A percentile compares a stretch with the other conserved stretches of the same genome.
Evolutionary conservation across 176 grass and related monocot species (phyloP).

Genomic region (Bolboschoenus planiculmis): DNA sequence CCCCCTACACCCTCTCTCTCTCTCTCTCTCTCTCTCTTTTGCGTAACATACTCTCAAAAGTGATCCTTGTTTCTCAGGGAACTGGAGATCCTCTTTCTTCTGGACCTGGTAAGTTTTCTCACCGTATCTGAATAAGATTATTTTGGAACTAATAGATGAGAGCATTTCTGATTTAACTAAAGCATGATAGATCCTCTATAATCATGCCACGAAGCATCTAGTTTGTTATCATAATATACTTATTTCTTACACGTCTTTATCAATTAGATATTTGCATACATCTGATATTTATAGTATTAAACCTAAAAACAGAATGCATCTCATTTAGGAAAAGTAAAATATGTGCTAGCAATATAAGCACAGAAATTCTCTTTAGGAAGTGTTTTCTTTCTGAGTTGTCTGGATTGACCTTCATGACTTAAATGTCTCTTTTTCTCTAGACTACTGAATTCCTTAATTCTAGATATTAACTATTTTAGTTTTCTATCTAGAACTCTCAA

Average conservation of each 20-base stretch:
- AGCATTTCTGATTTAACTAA: neutral
- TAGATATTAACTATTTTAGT: neutral
- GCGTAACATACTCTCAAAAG: neutral
- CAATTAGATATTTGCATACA: neutral
- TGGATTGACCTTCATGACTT: neutral
- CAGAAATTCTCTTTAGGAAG: neutral
- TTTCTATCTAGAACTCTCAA: neutral
- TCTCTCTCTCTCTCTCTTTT: neutral
- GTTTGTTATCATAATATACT: neutral
- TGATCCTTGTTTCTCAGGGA: conserved; percentile 37
- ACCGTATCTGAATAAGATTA: conserved; percentile 3
- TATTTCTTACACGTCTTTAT: neutral
- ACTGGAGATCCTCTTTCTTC: conserved; percentile 41
- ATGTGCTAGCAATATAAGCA: neutral
- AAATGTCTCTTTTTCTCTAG: neutral
- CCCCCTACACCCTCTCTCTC: neutral
- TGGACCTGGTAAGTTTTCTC: conserved; percentile 48
- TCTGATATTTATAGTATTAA: neutral
- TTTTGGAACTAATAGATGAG: neutral
- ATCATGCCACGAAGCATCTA: neutral
- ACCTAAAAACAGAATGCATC: neutral
- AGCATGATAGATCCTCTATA: neutral
- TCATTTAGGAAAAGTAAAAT: neutral
- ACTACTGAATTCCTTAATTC: neutral
- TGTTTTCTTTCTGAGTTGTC: neutral